These are phyloP conservation scores for Phenoliferia sp. DNA, from an alignment of 1,284 basidiomycete genomes.

Conservation along the genomic window DNA sequence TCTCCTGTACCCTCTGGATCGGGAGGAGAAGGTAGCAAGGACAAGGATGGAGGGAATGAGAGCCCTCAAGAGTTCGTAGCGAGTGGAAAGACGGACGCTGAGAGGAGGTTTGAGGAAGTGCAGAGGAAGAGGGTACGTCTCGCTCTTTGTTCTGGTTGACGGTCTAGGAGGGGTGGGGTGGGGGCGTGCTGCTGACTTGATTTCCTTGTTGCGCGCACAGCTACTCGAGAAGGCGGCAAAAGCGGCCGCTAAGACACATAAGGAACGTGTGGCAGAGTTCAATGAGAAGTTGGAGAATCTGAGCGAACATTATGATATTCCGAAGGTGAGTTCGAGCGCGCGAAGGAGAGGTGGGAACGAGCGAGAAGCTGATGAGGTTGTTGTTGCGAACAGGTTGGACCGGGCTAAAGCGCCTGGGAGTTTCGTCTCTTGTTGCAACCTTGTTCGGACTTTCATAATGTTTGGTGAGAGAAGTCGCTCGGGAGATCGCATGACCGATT, in stretches of 20 bases:
- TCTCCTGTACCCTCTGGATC: slow-evolving; percentile 41
- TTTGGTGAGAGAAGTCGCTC: too few species aligned
- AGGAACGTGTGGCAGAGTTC: slow-evolving; percentile 88
- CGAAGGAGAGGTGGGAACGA: neutral
- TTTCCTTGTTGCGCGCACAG: slow-evolving; percentile 4
- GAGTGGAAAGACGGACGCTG: slow-evolving; percentile 70
- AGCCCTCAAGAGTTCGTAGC: slow-evolving; percentile 48
- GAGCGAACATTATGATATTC: slow-evolving; percentile 89
- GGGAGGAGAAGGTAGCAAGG: slow-evolving; percentile 12
- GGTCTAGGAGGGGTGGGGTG: slow-evolving; percentile 16
- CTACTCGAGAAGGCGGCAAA: slow-evolving; percentile 74
- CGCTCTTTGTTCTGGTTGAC: neutral
- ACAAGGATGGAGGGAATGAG: slow-evolving; percentile 40
- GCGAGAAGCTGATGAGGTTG: neutral
- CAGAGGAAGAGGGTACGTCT: slow-evolving; percentile 73
- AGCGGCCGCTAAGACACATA: slow-evolving; percentile 82
- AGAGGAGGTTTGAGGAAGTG: slow-evolving; percentile 79
- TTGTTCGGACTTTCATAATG: too few species aligned
- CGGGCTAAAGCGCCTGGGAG: slow-evolving; percentile 22
- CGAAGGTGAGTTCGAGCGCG: slow-evolving; percentile 57
- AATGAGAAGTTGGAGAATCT: slow-evolving; percentile 83
- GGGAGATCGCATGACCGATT: too few species aligned
- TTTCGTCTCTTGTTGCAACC: neutral
- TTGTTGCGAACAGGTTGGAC: slow-evolving; percentile 33
- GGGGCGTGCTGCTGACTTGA: slow-evolving; percentile 5